phyloP scores from a whole-genome alignment of 1,284 basidiomycete species.

The Malassezia globosa region DNA sequence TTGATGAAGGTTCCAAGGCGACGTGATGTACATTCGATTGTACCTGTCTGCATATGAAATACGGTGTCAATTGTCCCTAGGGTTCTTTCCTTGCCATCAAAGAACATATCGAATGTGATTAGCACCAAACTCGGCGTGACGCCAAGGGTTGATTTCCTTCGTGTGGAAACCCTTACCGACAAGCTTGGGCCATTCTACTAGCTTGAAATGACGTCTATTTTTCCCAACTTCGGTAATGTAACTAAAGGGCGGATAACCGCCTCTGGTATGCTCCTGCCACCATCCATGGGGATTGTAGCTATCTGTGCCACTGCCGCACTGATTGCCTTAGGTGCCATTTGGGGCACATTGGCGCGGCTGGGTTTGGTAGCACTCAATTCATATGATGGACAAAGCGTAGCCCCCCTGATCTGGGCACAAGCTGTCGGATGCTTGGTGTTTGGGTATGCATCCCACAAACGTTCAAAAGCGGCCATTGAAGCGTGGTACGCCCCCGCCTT shows the following conservation, averaged over 20 bases:
- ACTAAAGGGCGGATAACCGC: background rate
- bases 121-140: constrained; percentile 30
- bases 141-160: constrained; percentile 27
- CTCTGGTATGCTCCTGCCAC: no score
- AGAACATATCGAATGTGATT: constrained; percentile 14
- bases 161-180: constrained; percentile 25
- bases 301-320: constrained; percentile 31
- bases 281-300: no score
- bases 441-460: constrained; percentile 49
- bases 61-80: constrained; percentile 11
- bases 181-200: constrained; percentile 35
- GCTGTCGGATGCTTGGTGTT: constrained; percentile 81
- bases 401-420: constrained; percentile 75
- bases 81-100: constrained; percentile 7
- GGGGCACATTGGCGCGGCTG: constrained; percentile 48
- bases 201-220: no score
- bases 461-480: constrained; percentile 25
- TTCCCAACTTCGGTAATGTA: no score
- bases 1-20: background rate
- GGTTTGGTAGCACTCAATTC: constrained; percentile 49
- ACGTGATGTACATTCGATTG: constrained; percentile 11
- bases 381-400: constrained; percentile 66
- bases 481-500: constrained; percentile 55
- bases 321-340: constrained; percentile 45
- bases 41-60: constrained; percentile 4